Base-by-base conservation (phyloP, 2,329 filamentous ascomycete species). In the Colletotrichum horii region DNA sequence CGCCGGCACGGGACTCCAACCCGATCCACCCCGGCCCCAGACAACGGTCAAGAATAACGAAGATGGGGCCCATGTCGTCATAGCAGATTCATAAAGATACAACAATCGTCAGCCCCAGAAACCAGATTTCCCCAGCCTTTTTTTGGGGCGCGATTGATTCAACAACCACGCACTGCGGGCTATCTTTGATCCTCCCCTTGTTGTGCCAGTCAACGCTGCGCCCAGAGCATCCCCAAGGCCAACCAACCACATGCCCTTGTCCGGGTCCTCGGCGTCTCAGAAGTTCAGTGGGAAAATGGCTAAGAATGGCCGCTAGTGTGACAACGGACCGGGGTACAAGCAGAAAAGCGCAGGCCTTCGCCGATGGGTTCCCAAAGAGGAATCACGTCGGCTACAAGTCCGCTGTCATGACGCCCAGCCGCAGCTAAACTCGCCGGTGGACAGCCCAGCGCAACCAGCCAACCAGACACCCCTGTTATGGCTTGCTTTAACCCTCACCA, bases 311-410 rank as follows among this genome's bases (percentile, higher is more conserved):
- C 38, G n/a, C 30, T 28, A 70, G 38, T 34, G 68, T 70, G 36
- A 12, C 62, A 24, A 48, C 19, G 43, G 32, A 60, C 62, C 16
- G 48, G 64, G 62, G 52, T 24, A 9, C 2, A 12, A 3, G 16
- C 55, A 24, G 55, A 24, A 28, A 58, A 28, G 55, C 24, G 22
- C 55, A 55, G 56, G 55, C 65, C 70, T 55, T 73, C 70, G 70
- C 70, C 70, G 70, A 73, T 66, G 56, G 65, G 38, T 69, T 73
- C 70, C 70, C 38, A 9, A 73, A 69, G 6, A 69, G 70, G 70
- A 36, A 73, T 60, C 24, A 30, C 34, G 22, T 64, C 38, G 68
- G 68, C 12, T 30, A 56, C 58, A 61, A 61, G 28, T 30, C 58
- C 58, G 58, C 58, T 34, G 58, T 61, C 58, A 61, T 30, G 34